Base-by-base conservation (phyloP, 139 green algal genomes). In the Chlamydomonas eustigma region DNA sequence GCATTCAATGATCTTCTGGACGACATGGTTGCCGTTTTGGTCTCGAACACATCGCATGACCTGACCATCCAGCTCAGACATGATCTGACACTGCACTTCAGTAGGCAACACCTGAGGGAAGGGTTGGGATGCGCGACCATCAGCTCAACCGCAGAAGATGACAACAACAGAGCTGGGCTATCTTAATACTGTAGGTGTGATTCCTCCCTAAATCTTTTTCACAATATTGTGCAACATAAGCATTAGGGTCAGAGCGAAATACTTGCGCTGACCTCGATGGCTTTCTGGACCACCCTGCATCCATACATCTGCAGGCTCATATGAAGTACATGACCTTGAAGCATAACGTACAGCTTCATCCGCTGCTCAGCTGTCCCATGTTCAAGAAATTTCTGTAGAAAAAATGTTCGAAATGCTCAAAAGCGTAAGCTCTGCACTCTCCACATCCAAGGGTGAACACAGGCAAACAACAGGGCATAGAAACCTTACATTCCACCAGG, bases 21-120 rank as follows among this genome's bases (percentile, higher is more conserved):
- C 91, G 39, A 98, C 94, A 77, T 98, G 94, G 86, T 98, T 98
- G 76, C 93, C 94, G 64, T 98, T 98, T 84, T 97, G 92, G 82
- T 98, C 94, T 31, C 87, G 83, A 52, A 97, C 88, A 75, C 89
- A 95, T 44, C 87, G 81, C 79, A 95, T 90, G 33, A 94, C 87
- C 50, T 90, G 74, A 0, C 85, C 86, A 18, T 95, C 86, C 69
- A 86, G 71, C 81, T 86, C 81, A 2, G 64, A 36, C 28, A 82
- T 24, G 30, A 86, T 6, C n/a, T 70, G 51, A 2, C 64, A 39
- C 65, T 85, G 80, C 25, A 33, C 24, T 12, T 82, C 77, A 8
- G 22, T 36, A 8, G 37, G 37, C 18, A 82, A 64, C 31, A 82
- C 44, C 44, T 58, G 44, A 18, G 44, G 44, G 18, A 18, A 18